Evolutionary conservation across 371 early-diverging fungal genomes (phyloP), one percentile per base, ranked within the genome.

Genomic region (Apophysomyces variabilis): DNA sequence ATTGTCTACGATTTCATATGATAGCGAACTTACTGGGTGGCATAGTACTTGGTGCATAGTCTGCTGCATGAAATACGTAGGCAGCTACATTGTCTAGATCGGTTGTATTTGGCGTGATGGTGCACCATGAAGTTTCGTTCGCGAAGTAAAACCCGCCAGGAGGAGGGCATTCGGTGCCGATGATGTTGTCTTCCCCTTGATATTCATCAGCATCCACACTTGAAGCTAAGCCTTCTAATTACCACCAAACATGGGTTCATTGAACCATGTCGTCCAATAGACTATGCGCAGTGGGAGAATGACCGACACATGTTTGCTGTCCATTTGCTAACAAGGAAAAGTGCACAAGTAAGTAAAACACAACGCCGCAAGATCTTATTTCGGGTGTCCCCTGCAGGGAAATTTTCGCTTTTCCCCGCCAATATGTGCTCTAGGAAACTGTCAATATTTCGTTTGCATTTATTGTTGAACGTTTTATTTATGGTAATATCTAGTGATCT

Each of bases 11-110:
- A 38, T 39, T 50, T 26, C 3, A 4, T 12, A n/a, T 32, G n/a
- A 35, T 26, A 38, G 44, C 58, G 21, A 37, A 47, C 64, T 35
- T 75, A 76, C 77, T 75, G n/a, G 44, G 58, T 37, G 71, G 73
- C 14, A 71, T 47, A 16, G 60, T n/a, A 7, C 14, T 32, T 5
- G 64, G 44, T 4, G 35, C 36, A 57, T 59, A 66, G 61, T 79
- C 80, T 3, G 72, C 71, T 1, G 75, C 77, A 68, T 79, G 80
- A 58, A 76, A 72, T 9, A 76, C 66, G 3, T 76, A 57, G 37
- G 64, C 77, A 26, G 72, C 70, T 1, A 75, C 77, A 38, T 61
- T 38, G 18, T 73, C 58, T 14, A 65, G 61, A 57, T 75, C 16
- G 0, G 71, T 59, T 6, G 21, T 39, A 9, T 65, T 39, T 8